Evolutionary conservation across 805 yeast genomes (phyloP).

Genomic region (Monosporozyma unispora): DNA sequence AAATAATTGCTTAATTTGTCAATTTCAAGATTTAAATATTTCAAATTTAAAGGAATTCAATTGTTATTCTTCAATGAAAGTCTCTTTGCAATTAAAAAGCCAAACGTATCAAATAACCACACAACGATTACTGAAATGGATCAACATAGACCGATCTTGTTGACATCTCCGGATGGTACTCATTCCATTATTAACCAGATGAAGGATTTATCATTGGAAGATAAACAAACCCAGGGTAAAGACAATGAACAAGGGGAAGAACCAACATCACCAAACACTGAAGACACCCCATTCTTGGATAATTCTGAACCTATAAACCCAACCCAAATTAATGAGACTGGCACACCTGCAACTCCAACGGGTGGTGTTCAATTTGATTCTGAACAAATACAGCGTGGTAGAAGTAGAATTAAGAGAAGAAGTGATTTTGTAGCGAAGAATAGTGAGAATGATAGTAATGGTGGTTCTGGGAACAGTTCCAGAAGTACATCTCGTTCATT

Average conservation of each 20-base stretch:
- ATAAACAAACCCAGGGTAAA: not conserved
- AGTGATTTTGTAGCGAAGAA: slow-evolving; percentile 3
- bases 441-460: slow-evolving; percentile 1
- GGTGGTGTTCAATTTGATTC: slow-evolving; percentile 23
- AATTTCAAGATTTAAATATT: not conserved
- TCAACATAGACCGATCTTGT: not conserved
- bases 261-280: not conserved
- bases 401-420: slow-evolving; percentile 22
- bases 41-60: not conserved
- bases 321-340: not conserved
- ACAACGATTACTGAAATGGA: not conserved
- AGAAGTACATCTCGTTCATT: slow-evolving; percentile 9
- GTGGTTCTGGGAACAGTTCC: slow-evolving; percentile 2
- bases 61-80: not conserved
- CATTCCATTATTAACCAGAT: not conserved
- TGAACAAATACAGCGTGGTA: slow-evolving; percentile 23
- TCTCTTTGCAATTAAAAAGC: not conserved
- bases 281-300: not conserved
- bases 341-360: not conserved
- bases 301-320: not conserved
- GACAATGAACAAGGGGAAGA: not conserved
- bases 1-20: not conserved
- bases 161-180: not conserved
- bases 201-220: not conserved
- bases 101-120: not conserved